Base-by-base conservation (phyloP, 306 rosid species). In the Urtica urens region DNA sequence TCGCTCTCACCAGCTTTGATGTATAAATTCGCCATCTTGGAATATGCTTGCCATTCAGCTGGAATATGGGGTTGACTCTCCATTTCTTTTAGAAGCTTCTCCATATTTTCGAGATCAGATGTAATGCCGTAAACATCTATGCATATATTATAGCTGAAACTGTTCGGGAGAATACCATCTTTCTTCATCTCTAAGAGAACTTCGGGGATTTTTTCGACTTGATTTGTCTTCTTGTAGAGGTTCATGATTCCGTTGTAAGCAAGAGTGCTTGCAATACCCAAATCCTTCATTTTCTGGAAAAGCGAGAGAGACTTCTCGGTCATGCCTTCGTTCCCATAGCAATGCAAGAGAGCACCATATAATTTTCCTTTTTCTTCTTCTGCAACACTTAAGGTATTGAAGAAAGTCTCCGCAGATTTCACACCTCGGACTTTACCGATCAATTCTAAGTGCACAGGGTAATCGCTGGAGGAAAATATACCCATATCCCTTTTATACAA, bases 261-360 rank as follows among this genome's bases (percentile, higher is more conserved):
- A 46, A 83, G 73, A 63, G 67, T 11, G 44, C 41, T 61, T 56
- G 51, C 70, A 64, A 74, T 64, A 38, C 86, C 86, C 78, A 77
- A 38, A 16, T 83, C 75, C 54, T 72, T 77, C 72, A 83, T 77
- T 55, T 64, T 77, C 49, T 75, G 71, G 86, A 83, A 29, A 46
- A 45, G 75, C 25, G 77, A 59, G 27, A 80, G 81, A 61, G 92
- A 74, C 63, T 69, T 77, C 16, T 77, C 92, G 67, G 75, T 47
- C 20, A 67, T 52, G 56, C 81, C 73, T 48, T 77, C 83, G 46
- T 83, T 72, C 14, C 67, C 83, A 61, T 77, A 84, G 72, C 94
- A 84, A 51, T 62, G 74, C 62, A 84, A 61, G 51, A 80, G 86
- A 57, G 90, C 78, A 31, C 92, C 79, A 48, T 80, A 77, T 18